These are phyloP conservation scores for Strigomonas culicis DNA, from an alignment of 208 protist species.

Conservation along the genomic window DNA sequence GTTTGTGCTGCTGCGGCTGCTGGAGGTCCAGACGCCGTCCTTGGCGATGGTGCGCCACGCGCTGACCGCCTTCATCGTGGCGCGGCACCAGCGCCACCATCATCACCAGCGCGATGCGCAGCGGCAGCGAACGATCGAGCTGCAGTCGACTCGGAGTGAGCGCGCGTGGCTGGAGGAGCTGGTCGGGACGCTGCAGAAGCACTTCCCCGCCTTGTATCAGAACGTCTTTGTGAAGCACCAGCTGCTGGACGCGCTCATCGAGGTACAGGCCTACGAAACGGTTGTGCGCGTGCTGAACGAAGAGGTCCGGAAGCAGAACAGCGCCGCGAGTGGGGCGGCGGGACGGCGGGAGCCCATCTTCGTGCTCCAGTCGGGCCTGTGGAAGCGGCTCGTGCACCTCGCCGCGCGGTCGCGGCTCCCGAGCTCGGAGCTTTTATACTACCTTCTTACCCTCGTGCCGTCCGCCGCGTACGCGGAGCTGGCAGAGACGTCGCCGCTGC, in stretches of 20 bases:
- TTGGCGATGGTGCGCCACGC: too few relatives aligned
- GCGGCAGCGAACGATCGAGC: neutral
- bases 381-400: slow-evolving; percentile 39
- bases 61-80: neutral
- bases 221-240: too few relatives aligned
- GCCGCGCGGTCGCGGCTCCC: slow-evolving; percentile 56
- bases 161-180: neutral
- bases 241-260: too few relatives aligned
- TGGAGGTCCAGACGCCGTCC: too few relatives aligned
- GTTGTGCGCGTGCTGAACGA: neutral
- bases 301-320: neutral
- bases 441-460: slow-evolving; percentile 24
- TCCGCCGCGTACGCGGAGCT: neutral
- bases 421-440: slow-evolving; percentile 60
- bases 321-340: neutral
- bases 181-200: neutral
- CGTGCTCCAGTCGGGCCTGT: slow-evolving; percentile 48
- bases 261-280: neutral
- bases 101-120: too few relatives aligned
- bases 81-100: too few relatives aligned
- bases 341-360: neutral
- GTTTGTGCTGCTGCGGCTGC: slow-evolving; percentile 27
- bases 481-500: neutral
- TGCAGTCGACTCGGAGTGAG: neutral
- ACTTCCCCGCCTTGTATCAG: neutral